Base-by-base conservation (phyloP, 1,284 basidiomycete species). In the Baeospora myosura region DNA sequence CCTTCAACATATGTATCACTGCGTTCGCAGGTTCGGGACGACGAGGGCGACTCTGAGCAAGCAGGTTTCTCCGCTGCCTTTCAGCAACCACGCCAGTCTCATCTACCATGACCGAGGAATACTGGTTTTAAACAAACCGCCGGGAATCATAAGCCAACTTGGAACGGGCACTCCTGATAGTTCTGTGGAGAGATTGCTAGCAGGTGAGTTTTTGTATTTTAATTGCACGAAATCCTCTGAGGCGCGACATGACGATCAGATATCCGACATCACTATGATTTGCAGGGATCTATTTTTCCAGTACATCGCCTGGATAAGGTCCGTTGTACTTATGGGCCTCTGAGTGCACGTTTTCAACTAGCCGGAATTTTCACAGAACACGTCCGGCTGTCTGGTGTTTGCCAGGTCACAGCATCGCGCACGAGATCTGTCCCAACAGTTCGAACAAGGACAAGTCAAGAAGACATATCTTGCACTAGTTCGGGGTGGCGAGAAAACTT, bases 21-120 rank as follows among this genome's bases (percentile, higher is more conserved):
- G n/a, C n/a, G n/a, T n/a, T n/a, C n/a, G n/a, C n/a, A n/a, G n/a
- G n/a, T n/a, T n/a, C n/a, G n/a, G n/a, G n/a, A n/a, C n/a, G n/a
- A n/a, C n/a, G n/a, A n/a, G n/a, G n/a, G n/a, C n/a, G n/a, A n/a
- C n/a, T n/a, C n/a, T n/a, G n/a, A n/a, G n/a, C n/a, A n/a, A n/a
- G n/a, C n/a, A n/a, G n/a, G n/a, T n/a, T n/a, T n/a, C n/a, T n/a
- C n/a, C n/a, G n/a, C n/a, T n/a, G n/a, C n/a, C n/a, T n/a, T n/a
- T n/a, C n/a, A n/a, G n/a, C n/a, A n/a, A 17, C 16, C 32, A 17
- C 7, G 16, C 8, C 32, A 18, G 12, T 7, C 16, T 33, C 20
- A 7, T 33, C 16, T 33, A 33, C 32, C 16, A 33, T 33, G 32
- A 33, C 16, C 32, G 32, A 14, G 32, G 32, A 17, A 33, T 33